Base-by-base conservation (phyloP, 352 stramenopile genomes). In the Sclerospora graminicola region DNA sequence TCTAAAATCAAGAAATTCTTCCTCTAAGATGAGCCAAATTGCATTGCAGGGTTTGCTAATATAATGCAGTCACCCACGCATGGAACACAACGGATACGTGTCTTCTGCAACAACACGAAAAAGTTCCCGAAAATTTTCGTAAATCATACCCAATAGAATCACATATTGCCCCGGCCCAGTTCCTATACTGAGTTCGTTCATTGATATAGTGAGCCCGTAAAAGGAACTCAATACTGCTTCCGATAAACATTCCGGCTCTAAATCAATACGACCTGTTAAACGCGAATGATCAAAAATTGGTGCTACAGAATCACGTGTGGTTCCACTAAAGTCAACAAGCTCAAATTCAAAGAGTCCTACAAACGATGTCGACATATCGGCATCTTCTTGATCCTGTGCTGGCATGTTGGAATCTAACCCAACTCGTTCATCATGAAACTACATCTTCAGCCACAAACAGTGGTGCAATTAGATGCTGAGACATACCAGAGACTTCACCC, bases 101-200 rank as follows among this genome's bases (percentile, higher is more conserved):
- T 93, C 76, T 69, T 91, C 82, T 23, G 79, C 58, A 1, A 93
- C 74, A 36, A 82, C 63, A 15, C 58, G 71, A 1, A 73, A 84
- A 6, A 79, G 54, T 55, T 93, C 82, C 29, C 81, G 76, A 56
- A 93, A 89, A 35, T 93, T 93, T 36, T 93, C 82, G 39, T 82
- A 90, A 19, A 91, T 87, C 39, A 84, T 70, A n/a, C 75, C 79
- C 21, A 91, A 49, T n/a, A n/a, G n/a, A n/a, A n/a, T n/a, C n/a
- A n/a, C n/a, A n/a, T n/a, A n/a, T n/a, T n/a, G n/a, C n/a, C n/a
- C n/a, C n/a, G n/a, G n/a, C n/a, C n/a, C n/a, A n/a, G n/a, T n/a
- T n/a, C n/a, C n/a, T n/a, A n/a, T n/a, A n/a, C n/a, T n/a, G n/a
- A n/a, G n/a, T n/a, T n/a, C n/a, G n/a, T n/a, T n/a, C n/a, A n/a